Percentiles rank a stretch among this genome's conserved stretches.
phyloP scores from a whole-genome alignment of 2,329 filamentous ascomycete species.

The Phaeosphaeriaceae sp. region DNA sequence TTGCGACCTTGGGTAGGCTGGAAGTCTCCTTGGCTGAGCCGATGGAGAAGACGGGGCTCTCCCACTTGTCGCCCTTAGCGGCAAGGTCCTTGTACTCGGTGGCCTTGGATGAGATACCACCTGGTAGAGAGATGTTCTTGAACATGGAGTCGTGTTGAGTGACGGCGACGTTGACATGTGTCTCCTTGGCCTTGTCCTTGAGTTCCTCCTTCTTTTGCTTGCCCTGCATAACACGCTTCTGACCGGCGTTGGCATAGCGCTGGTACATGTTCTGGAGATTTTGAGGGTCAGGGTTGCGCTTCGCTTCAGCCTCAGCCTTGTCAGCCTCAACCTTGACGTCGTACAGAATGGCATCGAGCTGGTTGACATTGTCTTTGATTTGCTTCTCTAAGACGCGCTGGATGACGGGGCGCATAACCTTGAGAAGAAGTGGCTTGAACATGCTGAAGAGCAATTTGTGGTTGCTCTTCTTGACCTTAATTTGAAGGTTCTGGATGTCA shows the following conservation, averaged over 20 bases:
- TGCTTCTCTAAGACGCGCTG: slow-evolving; percentile 89
- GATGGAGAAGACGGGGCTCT: slow-evolving; percentile 91
- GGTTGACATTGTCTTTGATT: slow-evolving; percentile 80
- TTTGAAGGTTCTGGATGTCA: slow-evolving; percentile 78
- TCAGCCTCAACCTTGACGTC: slow-evolving; percentile 84
- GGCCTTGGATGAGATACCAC: slow-evolving; percentile 89
- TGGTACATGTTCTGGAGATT: slow-evolving; percentile 83
- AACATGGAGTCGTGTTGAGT: slow-evolving; percentile 92
- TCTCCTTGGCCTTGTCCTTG: slow-evolving; percentile 61
- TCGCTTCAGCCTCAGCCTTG: slow-evolving; percentile 69
- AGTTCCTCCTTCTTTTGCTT: slow-evolving; percentile 75
- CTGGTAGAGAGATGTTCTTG: slow-evolving; percentile 82
- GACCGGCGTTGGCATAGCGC: slow-evolving; percentile 77
- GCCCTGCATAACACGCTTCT: slow-evolving; percentile 74
- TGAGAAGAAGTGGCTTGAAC: slow-evolving; percentile 86
- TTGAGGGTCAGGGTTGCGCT: slow-evolving; percentile 69
- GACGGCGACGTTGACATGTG: slow-evolving; percentile 80
- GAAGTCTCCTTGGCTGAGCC: slow-evolving; percentile 76
- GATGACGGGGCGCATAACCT: slow-evolving; percentile 80
- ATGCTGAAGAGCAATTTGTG: slow-evolving; percentile 89
- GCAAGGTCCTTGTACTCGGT: slow-evolving; percentile 92
- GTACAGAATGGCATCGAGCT: slow-evolving; percentile 75
- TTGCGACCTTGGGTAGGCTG: slow-evolving; percentile 67
- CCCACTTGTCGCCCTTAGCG: slow-evolving; percentile 88
- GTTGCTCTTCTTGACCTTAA: slow-evolving; percentile 93